A percentile compares a stretch with the other conserved stretches of the same genome.
Evolutionary conservation across 352 stramenopile species (phyloP).

Genomic region (Phytophthora cactorum): DNA sequence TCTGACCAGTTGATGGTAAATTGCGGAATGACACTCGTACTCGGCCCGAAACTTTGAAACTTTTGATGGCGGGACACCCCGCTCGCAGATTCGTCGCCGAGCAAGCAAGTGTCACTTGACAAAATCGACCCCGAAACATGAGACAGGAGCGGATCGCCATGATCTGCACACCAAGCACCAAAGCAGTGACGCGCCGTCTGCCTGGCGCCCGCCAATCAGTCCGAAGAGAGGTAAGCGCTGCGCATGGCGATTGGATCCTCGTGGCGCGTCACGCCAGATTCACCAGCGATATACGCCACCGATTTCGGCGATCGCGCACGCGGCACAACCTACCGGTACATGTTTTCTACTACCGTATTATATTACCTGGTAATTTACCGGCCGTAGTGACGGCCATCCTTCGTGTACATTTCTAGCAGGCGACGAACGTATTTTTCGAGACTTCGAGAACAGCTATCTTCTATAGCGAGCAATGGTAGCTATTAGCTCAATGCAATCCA

Average conservation of each 20-base stretch:
- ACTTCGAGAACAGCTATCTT: slow-evolving; percentile 5
- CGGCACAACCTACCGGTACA: too few relatives aligned
- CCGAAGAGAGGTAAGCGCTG: neutral
- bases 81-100: slow-evolving; percentile 22
- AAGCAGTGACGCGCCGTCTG: slow-evolving; percentile 17
- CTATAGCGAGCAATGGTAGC: too few relatives aligned
- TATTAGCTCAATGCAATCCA: too few relatives aligned
- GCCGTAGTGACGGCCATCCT: too few relatives aligned
- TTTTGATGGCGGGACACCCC: slow-evolving; percentile 30
- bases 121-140: slow-evolving; percentile 27
- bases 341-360: too few relatives aligned
- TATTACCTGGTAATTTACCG: too few relatives aligned
- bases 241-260: slow-evolving; percentile 4
- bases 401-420: neutral
- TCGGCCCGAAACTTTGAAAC: slow-evolving; percentile 11
- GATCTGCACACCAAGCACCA: slow-evolving; percentile 29
- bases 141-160: slow-evolving; percentile 26
- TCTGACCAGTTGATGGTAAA: slow-evolving; percentile 29
- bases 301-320: slow-evolving; percentile 27
- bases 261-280: slow-evolving; percentile 20
- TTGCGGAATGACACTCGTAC: slow-evolving; percentile 25
- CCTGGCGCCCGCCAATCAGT: slow-evolving; percentile 7
- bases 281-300: neutral
- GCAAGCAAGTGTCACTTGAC: slow-evolving; percentile 6
- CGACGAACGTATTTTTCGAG: slow-evolving; percentile 1